These are phyloP conservation scores for Hansfordia pulvinata DNA, from an alignment of 2,329 filamentous ascomycete genomes.

Conservation along the genomic window DNA sequence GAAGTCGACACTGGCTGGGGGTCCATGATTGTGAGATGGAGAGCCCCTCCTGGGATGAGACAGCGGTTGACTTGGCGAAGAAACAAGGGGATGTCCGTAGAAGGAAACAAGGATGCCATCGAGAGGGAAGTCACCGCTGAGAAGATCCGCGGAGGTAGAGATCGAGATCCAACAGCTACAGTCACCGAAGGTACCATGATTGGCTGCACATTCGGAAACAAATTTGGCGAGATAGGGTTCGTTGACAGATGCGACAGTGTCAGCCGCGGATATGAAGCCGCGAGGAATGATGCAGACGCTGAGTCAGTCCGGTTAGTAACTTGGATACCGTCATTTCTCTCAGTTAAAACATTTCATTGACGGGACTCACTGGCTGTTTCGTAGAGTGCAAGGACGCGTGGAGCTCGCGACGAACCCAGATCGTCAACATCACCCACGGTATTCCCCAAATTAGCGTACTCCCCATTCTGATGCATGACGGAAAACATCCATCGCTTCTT, in stretches of 20 bases:
- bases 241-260: slow-evolving; percentile 32
- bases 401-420: slow-evolving; percentile 8
- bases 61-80: slow-evolving; percentile 42
- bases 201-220: slow-evolving; percentile 21
- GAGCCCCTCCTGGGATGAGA: slow-evolving; percentile 36
- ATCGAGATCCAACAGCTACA: slow-evolving; percentile 17
- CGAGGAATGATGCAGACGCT: slow-evolving; percentile 37
- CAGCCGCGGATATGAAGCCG: slow-evolving; percentile 24
- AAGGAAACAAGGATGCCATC: slow-evolving; percentile 42
- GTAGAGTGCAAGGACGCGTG: slow-evolving; percentile 33
- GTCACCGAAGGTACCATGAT: slow-evolving; percentile 15
- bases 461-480: slow-evolving; percentile 32
- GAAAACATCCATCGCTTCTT: slow-evolving; percentile 51
- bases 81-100: slow-evolving; percentile 39
- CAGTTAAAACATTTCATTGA: slow-evolving; percentile 6
- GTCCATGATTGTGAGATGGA: slow-evolving; percentile 50
- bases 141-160: slow-evolving; percentile 28
- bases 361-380: slow-evolving; percentile 28
- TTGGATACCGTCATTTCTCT: slow-evolving; percentile 18
- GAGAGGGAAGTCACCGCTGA: slow-evolving; percentile 36
- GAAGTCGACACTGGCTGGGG: slow-evolving; percentile 41
- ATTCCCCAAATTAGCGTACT: slow-evolving; percentile 13
- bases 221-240: slow-evolving; percentile 24
- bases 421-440: slow-evolving; percentile 4
- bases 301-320: no score